Conservation (phyloP, 805 yeast genomes). For the Metschnikowia baotianmanensis region DNA sequence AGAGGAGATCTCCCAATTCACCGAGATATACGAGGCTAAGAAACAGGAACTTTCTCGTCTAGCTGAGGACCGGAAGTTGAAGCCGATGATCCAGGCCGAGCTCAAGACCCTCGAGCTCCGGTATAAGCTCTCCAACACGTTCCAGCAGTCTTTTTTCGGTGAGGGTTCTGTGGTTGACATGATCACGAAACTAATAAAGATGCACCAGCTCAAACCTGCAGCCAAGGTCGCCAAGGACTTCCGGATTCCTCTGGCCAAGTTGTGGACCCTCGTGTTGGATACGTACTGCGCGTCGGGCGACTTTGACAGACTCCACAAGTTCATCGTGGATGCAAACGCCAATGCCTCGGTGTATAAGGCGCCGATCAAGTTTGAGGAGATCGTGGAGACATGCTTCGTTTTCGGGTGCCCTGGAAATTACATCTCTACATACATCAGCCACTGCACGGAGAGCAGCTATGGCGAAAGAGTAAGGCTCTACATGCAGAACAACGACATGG, state of each 20-base stretch:
- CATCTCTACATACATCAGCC: conserved; percentile 57
- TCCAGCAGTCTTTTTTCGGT: conserved; percentile 28
- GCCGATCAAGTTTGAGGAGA: conserved; percentile 69
- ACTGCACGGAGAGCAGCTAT: conserved; percentile 46
- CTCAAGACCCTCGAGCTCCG: conserved; percentile 32
- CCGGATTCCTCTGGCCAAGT: conserved; percentile 55
- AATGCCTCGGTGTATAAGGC: conserved; percentile 42
- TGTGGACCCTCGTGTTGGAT: conserved; percentile 52
- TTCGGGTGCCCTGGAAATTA: conserved; percentile 55
- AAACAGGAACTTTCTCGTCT: conserved; percentile 22
- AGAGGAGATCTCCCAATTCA: conserved; percentile 2
- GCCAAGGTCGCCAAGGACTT: conserved; percentile 49
- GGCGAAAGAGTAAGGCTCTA: conserved; percentile 50
- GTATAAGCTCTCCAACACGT: conserved; percentile 33
- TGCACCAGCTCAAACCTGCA: conserved; percentile 52
- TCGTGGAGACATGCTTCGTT: conserved; percentile 50
- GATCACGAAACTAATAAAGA: conserved; percentile 26
- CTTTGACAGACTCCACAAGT: conserved; percentile 51
- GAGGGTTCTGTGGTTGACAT: conserved; percentile 28
- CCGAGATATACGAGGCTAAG: conserved; percentile 20
- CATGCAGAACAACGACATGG: conserved; percentile 49
- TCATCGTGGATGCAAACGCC: conserved; percentile 21
- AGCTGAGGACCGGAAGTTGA: conserved; percentile 18
- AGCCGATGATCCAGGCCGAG: conserved; percentile 27
- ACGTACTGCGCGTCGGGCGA: conserved; percentile 46